Evolutionary conservation across 1,284 basidiomycete genomes (phyloP).

Genomic region (Apiotrichum gracile): DNA sequence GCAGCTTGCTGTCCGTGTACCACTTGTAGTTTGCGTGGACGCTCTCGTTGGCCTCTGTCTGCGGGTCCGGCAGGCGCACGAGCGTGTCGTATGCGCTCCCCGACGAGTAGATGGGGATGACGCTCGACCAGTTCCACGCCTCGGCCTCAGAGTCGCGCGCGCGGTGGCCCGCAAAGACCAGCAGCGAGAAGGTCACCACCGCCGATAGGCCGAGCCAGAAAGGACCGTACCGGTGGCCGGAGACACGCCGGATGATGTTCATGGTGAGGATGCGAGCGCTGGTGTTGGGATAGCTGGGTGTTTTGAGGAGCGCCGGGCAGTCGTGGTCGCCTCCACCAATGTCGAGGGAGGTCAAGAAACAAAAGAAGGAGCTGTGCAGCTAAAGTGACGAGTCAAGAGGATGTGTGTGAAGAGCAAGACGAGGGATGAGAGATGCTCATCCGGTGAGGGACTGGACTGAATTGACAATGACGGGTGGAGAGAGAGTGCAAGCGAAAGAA

Average conservation of each 20-base stretch:
- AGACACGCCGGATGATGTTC: neutral
- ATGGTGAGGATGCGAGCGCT: neutral
- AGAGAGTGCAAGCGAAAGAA: too few relatives aligned
- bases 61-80: neutral
- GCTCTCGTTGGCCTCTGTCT: neutral
- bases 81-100: neutral
- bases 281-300: too few relatives aligned
- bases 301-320: too few relatives aligned
- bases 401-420: too few relatives aligned
- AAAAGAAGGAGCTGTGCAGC: too few relatives aligned
- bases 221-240: neutral
- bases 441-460: too few relatives aligned
- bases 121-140: neutral
- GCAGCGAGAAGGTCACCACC: neutral
- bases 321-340: too few relatives aligned
- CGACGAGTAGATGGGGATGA: neutral
- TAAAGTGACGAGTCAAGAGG: too few relatives aligned
- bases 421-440: too few relatives aligned
- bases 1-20: conserved; percentile 15
- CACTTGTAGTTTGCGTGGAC: conserved; percentile 11
- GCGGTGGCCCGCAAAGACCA: neutral
- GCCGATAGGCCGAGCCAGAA: neutral
- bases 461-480: too few relatives aligned
- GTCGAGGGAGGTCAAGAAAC: too few relatives aligned
- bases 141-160: neutral